phyloP scores from a whole-genome alignment of 345 rosid species.

The Syzygium aromaticum region DNA sequence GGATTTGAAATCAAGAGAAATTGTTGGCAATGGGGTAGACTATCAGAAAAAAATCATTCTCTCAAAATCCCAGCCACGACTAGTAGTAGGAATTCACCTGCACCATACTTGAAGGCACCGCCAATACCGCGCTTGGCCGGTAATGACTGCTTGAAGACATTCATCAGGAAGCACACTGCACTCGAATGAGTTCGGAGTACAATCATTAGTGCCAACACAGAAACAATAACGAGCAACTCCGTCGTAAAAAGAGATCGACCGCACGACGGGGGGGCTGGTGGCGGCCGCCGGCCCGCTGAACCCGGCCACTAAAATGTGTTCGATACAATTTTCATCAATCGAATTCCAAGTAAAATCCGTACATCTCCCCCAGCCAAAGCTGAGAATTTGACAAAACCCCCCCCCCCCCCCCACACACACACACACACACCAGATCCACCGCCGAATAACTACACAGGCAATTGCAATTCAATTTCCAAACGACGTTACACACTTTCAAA shows the following conservation, averaged over 20 bases:
- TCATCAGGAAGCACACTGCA: conserved; percentile 13
- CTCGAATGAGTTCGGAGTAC: not conserved
- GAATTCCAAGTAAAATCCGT: not conserved
- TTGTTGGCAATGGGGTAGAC: not conserved
- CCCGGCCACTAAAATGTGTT: not conserved
- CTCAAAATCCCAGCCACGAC: not conserved
- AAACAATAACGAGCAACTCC: not conserved
- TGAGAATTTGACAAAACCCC: not conserved
- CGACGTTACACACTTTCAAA: not conserved
- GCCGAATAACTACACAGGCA: not conserved
- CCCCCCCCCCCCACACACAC: not conserved
- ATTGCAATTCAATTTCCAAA: not conserved
- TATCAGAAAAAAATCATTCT: not conserved
- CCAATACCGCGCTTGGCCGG: conserved; percentile 7
- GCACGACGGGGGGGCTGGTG: not conserved
- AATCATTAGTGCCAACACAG: not conserved
- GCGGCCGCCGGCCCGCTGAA: not conserved
- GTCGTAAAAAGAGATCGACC: not conserved
- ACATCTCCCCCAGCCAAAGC: not conserved
- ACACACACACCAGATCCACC: not conserved
- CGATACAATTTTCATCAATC: not conserved
- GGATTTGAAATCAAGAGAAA: not conserved
- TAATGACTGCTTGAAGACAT: conserved; percentile 16
- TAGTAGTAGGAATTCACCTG: not conserved
- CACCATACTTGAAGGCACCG: conserved; percentile 5